Evolutionary conservation across 108 stramenopile species (phyloP).

Genomic region (Fragilariopsis cylindrus): DNA sequence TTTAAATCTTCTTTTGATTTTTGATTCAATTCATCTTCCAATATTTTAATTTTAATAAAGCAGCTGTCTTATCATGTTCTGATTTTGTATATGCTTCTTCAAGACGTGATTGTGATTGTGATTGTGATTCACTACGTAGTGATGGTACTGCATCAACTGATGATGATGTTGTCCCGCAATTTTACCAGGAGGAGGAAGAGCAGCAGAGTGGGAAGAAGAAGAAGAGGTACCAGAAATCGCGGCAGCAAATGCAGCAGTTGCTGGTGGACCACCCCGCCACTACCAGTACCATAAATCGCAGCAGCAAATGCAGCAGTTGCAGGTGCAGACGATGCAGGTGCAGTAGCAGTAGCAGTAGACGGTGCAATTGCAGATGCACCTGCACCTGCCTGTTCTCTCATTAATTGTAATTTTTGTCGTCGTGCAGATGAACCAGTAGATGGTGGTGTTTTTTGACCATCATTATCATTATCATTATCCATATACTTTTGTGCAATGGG

Average conservation of each 20-base stretch:
- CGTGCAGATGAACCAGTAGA: slow-evolving; percentile 1
- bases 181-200: neutral
- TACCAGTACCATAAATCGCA: neutral
- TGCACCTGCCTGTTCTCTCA: slow-evolving; percentile 6
- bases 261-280: neutral
- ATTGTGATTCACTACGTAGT: neutral
- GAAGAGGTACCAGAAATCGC: neutral
- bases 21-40: slow-evolving; percentile 15
- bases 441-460: neutral
- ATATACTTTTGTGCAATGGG: neutral
- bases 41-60: slow-evolving; percentile 31
- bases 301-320: neutral
- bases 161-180: neutral
- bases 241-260: slow-evolving; percentile 15
- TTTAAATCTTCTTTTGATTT: neutral
- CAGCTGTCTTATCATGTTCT: slow-evolving; percentile 37
- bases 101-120: slow-evolving; percentile 7
- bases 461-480: neutral
- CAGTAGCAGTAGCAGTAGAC: neutral
- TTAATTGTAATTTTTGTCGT: slow-evolving; percentile 10
- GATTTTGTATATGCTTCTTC: slow-evolving; percentile 32
- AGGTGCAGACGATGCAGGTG: neutral
- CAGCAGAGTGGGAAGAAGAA: neutral
- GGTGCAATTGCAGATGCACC: neutral
- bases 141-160: neutral